Conservation (phyloP, 2,329 filamentous ascomycete genomes). For the Colletotrichum trifolii region DNA sequence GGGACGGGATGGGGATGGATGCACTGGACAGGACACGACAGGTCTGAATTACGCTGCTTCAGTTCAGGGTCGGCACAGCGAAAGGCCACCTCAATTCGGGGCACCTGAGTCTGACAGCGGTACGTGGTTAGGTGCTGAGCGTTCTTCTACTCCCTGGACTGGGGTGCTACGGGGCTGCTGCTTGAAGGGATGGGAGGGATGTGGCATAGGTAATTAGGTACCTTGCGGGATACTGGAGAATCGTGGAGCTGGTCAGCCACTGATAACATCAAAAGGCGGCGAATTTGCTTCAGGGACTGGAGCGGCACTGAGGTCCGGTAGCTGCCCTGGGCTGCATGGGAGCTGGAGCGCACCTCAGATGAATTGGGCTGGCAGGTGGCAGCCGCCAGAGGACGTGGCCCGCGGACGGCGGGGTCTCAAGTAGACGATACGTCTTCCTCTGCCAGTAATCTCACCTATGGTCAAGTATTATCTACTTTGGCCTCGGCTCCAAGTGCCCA, state of each 20-base stretch:
- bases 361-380: slow-evolving; percentile 30
- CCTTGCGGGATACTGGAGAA: not conserved
- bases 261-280: slow-evolving; percentile 9
- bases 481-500: not conserved
- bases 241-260: slow-evolving; percentile 21
- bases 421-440: not conserved
- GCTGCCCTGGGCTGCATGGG: not conserved
- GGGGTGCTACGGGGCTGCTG: slow-evolving; percentile 7
- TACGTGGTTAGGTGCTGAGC: too few relatives aligned
- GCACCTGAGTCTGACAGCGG: too few relatives aligned
- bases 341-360: slow-evolving; percentile 31
- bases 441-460: not conserved
- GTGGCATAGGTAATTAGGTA: not conserved
- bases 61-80: not conserved
- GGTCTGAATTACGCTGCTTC: slow-evolving; percentile 3
- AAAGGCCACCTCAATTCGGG: too few relatives aligned
- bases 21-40: slow-evolving; percentile 20
- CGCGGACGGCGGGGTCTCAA: slow-evolving; percentile 14
- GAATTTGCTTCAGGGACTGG: not conserved
- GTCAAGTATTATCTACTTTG: not conserved
- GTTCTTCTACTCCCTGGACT: not conserved
- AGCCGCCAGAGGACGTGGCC: slow-evolving; percentile 15
- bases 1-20: slow-evolving; percentile 30
- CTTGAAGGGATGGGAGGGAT: slow-evolving; percentile 3
- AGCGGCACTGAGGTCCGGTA: not conserved